Conservation (phyloP, 306 rosid species). For the Luffa aegyptiaca region DNA sequence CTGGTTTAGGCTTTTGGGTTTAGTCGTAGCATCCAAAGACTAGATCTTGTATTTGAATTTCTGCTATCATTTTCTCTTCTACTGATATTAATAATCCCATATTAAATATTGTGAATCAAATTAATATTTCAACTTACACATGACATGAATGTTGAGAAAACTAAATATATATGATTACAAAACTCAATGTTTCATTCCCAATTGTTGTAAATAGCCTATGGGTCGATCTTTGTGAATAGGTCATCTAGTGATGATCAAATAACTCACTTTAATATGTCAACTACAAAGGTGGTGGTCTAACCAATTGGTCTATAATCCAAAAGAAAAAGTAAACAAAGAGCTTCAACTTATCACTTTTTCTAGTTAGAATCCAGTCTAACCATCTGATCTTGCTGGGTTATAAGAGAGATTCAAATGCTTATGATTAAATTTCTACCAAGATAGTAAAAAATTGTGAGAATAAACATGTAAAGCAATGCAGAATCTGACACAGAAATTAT, state of each 20-base stretch:
- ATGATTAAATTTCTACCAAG: not conserved
- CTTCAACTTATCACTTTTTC: not conserved
- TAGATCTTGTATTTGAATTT: too few species aligned
- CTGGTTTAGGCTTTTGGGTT: too few species aligned
- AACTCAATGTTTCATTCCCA: not conserved
- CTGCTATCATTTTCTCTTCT: too few species aligned
- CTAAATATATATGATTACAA: too few species aligned
- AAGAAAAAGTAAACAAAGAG: not conserved
- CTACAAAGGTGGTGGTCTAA: not conserved
- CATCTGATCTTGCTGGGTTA: not conserved
- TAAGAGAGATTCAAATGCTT: not conserved
- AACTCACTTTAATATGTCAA: not conserved
- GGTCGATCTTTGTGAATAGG: not conserved
- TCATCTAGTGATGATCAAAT: not conserved
- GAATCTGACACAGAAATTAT: not conserved
- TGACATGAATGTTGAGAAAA: not conserved
- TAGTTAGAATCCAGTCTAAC: not conserved
- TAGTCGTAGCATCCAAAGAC: too few species aligned
- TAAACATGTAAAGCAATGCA: not conserved
- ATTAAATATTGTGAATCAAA: not conserved
- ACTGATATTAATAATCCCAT: too few species aligned
- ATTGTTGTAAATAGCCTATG: not conserved
- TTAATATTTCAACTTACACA: not conserved
- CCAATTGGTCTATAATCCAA: not conserved
- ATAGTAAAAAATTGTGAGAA: not conserved